A percentile compares a stretch with the other conserved stretches of the same genome.
Conservation (phyloP, 1,284 basidiomycete genomes). For the Ganoderma lingzhi region DNA sequence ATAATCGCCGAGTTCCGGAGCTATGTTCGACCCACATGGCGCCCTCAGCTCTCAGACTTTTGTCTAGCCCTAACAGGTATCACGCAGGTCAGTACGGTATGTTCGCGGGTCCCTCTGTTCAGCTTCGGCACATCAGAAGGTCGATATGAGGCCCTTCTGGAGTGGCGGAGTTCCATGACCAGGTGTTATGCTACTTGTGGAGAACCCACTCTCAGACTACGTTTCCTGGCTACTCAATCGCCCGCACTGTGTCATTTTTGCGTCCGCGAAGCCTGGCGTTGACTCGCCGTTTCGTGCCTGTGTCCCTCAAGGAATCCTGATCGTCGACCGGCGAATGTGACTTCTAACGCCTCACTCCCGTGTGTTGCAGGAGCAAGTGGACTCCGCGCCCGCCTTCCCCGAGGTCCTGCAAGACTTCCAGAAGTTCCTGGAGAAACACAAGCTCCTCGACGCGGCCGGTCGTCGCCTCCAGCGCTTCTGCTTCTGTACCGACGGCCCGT, state of each 20-base stretch:
- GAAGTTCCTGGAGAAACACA: slow-evolving; percentile 73
- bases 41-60: slow-evolving; percentile 82
- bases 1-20: slow-evolving; percentile 85
- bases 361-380: slow-evolving; percentile 75
- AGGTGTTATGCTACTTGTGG: not conserved
- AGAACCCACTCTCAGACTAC: not conserved
- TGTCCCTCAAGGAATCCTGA: not conserved
- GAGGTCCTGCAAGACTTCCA: slow-evolving; percentile 72
- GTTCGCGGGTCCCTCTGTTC: not conserved
- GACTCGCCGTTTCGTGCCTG: not conserved
- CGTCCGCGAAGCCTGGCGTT: not conserved
- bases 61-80: slow-evolving; percentile 92
- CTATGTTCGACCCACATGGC: slow-evolving; percentile 91
- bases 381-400: slow-evolving; percentile 80
- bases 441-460: slow-evolving; percentile 68
- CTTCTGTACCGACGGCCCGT: slow-evolving; percentile 85
- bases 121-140: not conserved
- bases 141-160: not conserved
- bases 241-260: not conserved
- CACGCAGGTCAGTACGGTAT: slow-evolving; percentile 70
- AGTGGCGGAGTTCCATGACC: slow-evolving; percentile 1
- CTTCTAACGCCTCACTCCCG: not conserved
- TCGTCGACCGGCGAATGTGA: slow-evolving; percentile 4
- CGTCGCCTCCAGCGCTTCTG: slow-evolving; percentile 67
- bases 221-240: not conserved